Percentiles rank a stretch among this genome's conserved stretches.
phyloP scores from a whole-genome alignment of 306 rosid genomes.

The Ammopiptanthus mongolicus region DNA sequence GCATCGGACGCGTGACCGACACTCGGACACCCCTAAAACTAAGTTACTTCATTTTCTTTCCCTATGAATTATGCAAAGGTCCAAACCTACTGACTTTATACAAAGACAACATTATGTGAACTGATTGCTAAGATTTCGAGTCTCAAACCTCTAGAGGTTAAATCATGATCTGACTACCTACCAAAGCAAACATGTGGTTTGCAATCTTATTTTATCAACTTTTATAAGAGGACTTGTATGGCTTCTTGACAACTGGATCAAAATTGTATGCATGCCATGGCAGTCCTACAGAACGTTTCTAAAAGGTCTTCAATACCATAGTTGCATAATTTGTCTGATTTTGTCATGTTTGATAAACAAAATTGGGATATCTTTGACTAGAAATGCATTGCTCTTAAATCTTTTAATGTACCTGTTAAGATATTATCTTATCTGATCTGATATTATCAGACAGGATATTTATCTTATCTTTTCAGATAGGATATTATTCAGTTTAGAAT shows the following conservation, averaged over 20 bases:
- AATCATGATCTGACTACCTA: slow-evolving; percentile 2
- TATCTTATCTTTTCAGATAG: too few species aligned
- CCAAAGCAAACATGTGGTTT: slow-evolving; percentile 1
- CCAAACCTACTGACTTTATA: slow-evolving; percentile 18
- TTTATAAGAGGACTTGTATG: slow-evolving; percentile 8
- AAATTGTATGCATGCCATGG: not conserved
- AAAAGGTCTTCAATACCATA: not conserved
- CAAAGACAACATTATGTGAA: slow-evolving; percentile 4
- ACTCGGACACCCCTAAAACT: too few species aligned
- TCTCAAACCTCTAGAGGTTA: slow-evolving; percentile 8
- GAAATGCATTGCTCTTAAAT: slow-evolving; percentile 1
- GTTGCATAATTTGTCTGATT: not conserved
- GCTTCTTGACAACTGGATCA: slow-evolving; percentile 3
- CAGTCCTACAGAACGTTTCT: not conserved
- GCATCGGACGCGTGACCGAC: too few species aligned
- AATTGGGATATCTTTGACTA: slow-evolving; percentile 1
- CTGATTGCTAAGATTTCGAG: not conserved
- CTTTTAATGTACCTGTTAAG: slow-evolving; percentile 17
- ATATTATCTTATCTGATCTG: too few species aligned
- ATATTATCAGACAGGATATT: too few species aligned
- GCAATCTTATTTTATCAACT: slow-evolving; percentile 6
- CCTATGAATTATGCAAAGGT: slow-evolving; percentile 12
- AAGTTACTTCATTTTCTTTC: not conserved
- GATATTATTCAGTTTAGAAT: too few species aligned
- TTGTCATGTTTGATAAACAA: not conserved